Evolutionary conservation across 2,329 filamentous ascomycete genomes (phyloP).

Genomic region (Aureobasidium subglaciale): DNA sequence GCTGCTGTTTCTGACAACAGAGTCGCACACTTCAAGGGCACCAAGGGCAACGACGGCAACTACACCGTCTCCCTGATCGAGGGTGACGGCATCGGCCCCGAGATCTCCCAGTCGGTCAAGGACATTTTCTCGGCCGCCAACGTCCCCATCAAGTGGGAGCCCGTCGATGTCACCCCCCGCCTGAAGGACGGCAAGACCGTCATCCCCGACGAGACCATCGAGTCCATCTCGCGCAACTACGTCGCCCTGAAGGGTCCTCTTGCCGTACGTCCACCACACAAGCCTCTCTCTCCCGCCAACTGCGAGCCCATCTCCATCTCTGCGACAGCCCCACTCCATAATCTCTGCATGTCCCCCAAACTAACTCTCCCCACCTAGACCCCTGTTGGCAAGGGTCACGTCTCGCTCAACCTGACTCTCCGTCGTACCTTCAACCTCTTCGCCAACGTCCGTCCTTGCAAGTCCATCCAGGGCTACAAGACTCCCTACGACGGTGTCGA

Average conservation of each 20-base stretch:
- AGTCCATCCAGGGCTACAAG: conserved; percentile 95
- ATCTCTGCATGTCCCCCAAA: not conserved
- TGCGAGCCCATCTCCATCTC: not conserved
- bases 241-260: conserved; percentile 97
- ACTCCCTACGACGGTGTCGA: conserved; percentile 96
- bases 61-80: conserved; percentile 96
- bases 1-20: conserved; percentile 54
- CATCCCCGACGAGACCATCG: conserved; percentile 87
- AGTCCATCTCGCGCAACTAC: conserved; percentile 90
- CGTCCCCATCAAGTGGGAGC: conserved; percentile 93
- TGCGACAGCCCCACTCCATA: not conserved
- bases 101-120: conserved; percentile 97
- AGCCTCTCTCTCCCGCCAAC: not conserved
- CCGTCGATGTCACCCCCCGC: conserved; percentile 89
- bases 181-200: conserved; percentile 92
- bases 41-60: conserved; percentile 84
- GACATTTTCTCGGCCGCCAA: conserved; percentile 95
- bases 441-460: conserved; percentile 96
- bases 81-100: conserved; percentile 96
- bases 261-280: conserved; percentile 55
- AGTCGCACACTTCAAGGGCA: conserved; percentile 89
- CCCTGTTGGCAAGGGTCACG: conserved; percentile 95
- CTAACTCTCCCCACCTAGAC: conserved; percentile 49
- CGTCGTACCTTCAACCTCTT: conserved; percentile 99
- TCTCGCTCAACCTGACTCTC: conserved; percentile 96